Evolutionary conservation across 306 rosid species (phyloP).

Genomic region (Prunus padus): DNA sequence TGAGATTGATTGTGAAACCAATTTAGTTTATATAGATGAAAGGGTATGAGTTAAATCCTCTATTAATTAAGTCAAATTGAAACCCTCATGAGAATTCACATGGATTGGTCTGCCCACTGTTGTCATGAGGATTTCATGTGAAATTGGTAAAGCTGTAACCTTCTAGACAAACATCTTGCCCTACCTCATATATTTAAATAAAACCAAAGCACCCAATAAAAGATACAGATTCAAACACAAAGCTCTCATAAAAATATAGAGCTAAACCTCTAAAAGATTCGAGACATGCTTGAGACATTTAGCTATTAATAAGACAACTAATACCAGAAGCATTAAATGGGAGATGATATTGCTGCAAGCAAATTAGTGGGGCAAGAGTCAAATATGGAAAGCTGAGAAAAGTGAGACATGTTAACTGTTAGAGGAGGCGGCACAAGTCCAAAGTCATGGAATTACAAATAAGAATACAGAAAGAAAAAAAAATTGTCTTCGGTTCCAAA

Average conservation of each 20-base stretch:
- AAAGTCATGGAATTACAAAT: neutral
- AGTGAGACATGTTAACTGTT: neutral
- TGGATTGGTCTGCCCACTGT: slow-evolving; percentile 26
- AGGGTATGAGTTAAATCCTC: neutral
- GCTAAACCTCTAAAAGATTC: neutral
- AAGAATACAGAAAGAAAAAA: neutral
- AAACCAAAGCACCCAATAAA: neutral
- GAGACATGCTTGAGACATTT: slow-evolving; percentile 20
- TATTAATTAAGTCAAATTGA: neutral
- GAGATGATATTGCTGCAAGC: neutral
- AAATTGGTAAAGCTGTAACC: neutral
- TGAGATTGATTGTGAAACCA: slow-evolving; percentile 17
- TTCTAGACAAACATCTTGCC: neutral
- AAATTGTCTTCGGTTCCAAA: neutral
- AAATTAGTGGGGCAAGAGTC: neutral
- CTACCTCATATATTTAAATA: slow-evolving; percentile 4
- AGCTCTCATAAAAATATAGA: neutral
- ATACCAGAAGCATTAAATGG: neutral
- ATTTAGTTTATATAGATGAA: slow-evolving; percentile 28
- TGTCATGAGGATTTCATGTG: neutral
- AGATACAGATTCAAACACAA: neutral
- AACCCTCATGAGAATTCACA: slow-evolving; percentile 26
- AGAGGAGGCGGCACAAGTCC: neutral
- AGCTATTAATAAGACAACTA: neutral
- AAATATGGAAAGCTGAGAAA: neutral